Base-by-base conservation (phyloP, 495 filamentous ascomycete species). In the Jackrogersella minutella region DNA sequence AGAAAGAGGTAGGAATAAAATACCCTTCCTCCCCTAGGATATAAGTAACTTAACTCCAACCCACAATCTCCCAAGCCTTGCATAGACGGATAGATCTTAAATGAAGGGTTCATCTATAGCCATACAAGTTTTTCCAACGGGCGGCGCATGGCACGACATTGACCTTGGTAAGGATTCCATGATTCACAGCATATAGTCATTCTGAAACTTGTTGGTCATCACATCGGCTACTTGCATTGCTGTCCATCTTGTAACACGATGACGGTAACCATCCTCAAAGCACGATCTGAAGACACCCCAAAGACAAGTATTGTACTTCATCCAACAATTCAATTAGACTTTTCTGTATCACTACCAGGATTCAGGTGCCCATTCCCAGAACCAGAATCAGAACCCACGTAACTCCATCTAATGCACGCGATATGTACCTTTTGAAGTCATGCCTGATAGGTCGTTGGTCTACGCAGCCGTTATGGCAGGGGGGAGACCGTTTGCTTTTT, bases 401-500 rank as follows among this genome's bases (percentile, higher is more conserved):
- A 70, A 70, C 68, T 63, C 68, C 68, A 30, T 44, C 58, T 40
- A 37, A 70, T 70, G 68, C 58, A 44, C 50, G 16, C 34, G 17
- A 16, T 9, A 10, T 9, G 13, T 51, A 9, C 36, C 37, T 36
- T 49, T 14, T 52, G 28, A n/a, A 28, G 22, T 28, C 14, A 34
- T 55, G 19, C 24, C 7, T 37, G 30, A 14, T 19, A n/a, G n/a
- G 21, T 46, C 8, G 5, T 30, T 3, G 26, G 7, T 33, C 36
- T 59, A 70, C 17, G 68, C 68, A 21, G 63, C 62, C 5, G 61
- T 43, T 22, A 63, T 28, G 16, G 39, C 49, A 28, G 58, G 51
- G 16, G 57, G 68, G 7, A 62, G 62, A 28, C 56, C 31, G 66
- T 64, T 73, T 66, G 70, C 17, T 44, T 60, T 70, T 57, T 72